A percentile compares a stretch with the other conserved stretches of the same genome.
Conservation (phyloP, 352 stramenopile genomes). For the Phytophthora uliginosa region DNA sequence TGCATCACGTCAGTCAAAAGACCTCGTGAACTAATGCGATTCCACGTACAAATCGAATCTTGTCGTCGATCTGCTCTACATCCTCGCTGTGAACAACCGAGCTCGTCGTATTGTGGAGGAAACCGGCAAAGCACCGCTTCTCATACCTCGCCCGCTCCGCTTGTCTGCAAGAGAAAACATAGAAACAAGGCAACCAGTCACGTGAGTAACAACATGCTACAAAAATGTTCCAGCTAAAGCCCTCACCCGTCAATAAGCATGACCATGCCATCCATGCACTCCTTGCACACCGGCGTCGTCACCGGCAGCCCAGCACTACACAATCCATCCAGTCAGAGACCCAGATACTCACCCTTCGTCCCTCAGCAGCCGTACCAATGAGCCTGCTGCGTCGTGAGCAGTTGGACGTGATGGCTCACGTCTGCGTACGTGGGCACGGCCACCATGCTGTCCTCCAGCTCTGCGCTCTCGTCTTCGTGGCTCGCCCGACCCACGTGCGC, state of each 20-base stretch:
- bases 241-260: conserved; percentile 72
- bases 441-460: conserved; percentile 69
- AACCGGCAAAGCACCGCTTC: conserved; percentile 72
- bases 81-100: conserved; percentile 61
- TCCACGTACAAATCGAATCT: conserved; percentile 74
- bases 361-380: conserved; percentile 59
- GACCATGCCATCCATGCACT: conserved; percentile 83
- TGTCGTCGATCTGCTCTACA: conserved; percentile 74
- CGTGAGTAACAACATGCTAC: neutral
- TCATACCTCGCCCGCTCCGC: conserved; percentile 78
- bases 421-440: conserved; percentile 77
- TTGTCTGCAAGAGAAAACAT: conserved; percentile 39
- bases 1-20: neutral
- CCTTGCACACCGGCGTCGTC: conserved; percentile 73
- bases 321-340: neutral
- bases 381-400: conserved; percentile 74
- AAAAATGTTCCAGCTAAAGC: neutral
- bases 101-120: conserved; percentile 62
- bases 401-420: conserved; percentile 76
- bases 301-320: conserved; percentile 67
- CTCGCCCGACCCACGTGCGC: conserved; percentile 30
- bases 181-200: neutral
- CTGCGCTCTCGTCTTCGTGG: conserved; percentile 26
- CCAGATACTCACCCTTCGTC: neutral
- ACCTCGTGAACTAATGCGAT: neutral